Evolutionary conservation across 2,329 filamentous ascomycete genomes (phyloP).

Genomic region (Aureobasidium zeae): DNA sequence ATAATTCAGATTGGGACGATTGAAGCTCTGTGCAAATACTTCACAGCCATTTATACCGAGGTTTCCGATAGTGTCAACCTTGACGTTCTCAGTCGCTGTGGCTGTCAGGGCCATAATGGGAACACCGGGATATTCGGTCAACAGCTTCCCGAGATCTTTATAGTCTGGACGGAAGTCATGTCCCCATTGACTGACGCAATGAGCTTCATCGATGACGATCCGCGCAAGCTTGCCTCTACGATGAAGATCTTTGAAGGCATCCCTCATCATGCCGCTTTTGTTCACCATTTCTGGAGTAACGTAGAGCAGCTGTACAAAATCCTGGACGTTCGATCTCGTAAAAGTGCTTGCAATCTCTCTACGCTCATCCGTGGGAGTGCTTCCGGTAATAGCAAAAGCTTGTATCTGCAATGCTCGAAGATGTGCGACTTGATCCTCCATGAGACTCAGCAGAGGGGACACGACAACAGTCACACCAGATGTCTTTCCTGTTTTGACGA

Average conservation of each 20-base stretch:
- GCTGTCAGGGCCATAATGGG: conserved; percentile 93
- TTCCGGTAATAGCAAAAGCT: conserved; percentile 73
- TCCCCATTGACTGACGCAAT: conserved; percentile 98
- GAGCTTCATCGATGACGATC: conserved; percentile 96
- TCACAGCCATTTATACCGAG: conserved; percentile 72
- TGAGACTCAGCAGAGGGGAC: conserved; percentile 88
- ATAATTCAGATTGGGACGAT: conserved; percentile 88
- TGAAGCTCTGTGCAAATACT: conserved; percentile 86
- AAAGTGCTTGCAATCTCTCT: conserved; percentile 57
- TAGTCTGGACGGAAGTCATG: conserved; percentile 97
- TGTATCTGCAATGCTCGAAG: conserved; percentile 65
- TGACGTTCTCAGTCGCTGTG: conserved; percentile 88
- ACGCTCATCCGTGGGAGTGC: conserved; percentile 55
- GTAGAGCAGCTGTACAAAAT: conserved; percentile 77
- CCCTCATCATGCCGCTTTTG: conserved; percentile 63
- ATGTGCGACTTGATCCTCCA: conserved; percentile 93
- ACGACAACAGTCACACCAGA: conserved; percentile 84
- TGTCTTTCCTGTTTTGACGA: conserved; percentile 72
- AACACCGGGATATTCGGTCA: conserved; percentile 63
- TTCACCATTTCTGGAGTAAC: conserved; percentile 95
- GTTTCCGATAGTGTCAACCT: conserved; percentile 82
- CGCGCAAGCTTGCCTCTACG: conserved; percentile 65
- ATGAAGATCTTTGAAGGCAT: conserved; percentile 59
- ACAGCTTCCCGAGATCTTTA: conserved; percentile 69
- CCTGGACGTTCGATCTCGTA: conserved; percentile 55